Percentiles rank a stretch among this genome's conserved stretches.
Conservation (phyloP, 75 land plant genomes). For the Adiantum capillusveneris region DNA sequence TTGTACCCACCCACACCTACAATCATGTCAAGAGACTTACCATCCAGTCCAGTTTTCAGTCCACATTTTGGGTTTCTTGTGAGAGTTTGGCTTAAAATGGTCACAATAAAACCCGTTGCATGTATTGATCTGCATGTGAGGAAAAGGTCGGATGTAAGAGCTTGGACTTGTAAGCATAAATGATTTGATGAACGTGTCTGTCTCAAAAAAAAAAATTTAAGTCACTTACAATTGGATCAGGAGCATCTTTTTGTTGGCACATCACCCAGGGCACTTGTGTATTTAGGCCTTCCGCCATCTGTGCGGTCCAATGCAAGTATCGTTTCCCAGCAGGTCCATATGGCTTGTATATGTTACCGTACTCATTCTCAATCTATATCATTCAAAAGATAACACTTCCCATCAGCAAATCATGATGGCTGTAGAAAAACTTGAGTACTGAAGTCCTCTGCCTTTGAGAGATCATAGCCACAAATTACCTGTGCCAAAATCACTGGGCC, state of each 20-base stretch:
- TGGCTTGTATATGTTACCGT: slow-evolving; percentile 47
- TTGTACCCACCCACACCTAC: too few species aligned
- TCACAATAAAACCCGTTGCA: slow-evolving; percentile 90
- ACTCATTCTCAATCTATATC: slow-evolving; percentile 88
- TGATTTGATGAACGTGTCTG: too few species aligned
- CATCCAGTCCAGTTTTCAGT: slow-evolving; percentile 96
- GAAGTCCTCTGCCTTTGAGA: not conserved
- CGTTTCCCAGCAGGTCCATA: slow-evolving; percentile 54
- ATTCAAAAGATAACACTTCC: not conserved
- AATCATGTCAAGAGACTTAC: too few species aligned
- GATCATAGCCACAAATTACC: slow-evolving; percentile 16
- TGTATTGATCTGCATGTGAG: slow-evolving; percentile 85
- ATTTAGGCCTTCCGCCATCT: slow-evolving; percentile 65
- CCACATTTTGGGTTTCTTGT: slow-evolving; percentile 77
- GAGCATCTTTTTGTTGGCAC: slow-evolving; percentile 96
- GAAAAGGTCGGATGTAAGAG: too few species aligned
- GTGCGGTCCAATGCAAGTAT: slow-evolving; percentile 79
- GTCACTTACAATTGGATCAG: slow-evolving; percentile 59
- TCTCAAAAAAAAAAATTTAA: too few species aligned
- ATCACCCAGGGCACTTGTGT: slow-evolving; percentile 90
- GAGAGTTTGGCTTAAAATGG: slow-evolving; percentile 51
- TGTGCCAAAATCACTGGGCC: slow-evolving; percentile 70
- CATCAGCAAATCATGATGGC: not conserved
- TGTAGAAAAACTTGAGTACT: not conserved
- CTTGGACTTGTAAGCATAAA: too few species aligned